Conservation (phyloP, 306 rosid genomes). For the Quercus suber region DNA sequence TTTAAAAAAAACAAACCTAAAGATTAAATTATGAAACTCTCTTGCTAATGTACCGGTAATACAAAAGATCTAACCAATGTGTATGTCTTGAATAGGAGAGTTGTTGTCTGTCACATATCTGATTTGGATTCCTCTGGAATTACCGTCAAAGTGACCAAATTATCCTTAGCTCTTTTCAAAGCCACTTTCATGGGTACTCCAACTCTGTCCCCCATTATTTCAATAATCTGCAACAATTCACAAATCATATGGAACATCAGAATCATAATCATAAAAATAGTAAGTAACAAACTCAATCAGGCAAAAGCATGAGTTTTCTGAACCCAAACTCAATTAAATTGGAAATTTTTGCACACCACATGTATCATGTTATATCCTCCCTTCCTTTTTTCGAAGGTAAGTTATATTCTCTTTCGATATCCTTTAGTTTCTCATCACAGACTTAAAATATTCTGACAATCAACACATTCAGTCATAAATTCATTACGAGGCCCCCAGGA, state of each 20-base stretch:
- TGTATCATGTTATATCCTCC: background rate
- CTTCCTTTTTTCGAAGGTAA: no score
- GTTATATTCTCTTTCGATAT: background rate
- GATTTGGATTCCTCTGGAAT: slow-evolving; percentile 65
- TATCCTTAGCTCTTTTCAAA: slow-evolving; percentile 52
- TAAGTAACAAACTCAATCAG: no score
- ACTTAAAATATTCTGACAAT: background rate
- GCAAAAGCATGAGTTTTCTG: no score
- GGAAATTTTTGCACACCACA: background rate
- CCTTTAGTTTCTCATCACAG: background rate
- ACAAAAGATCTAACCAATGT: no score
- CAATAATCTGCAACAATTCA: slow-evolving; percentile 57
- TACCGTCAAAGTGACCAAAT: slow-evolving; percentile 52
- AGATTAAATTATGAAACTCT: no score
- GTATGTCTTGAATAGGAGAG: no score
- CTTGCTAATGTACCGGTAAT: no score
- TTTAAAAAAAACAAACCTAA: no score
- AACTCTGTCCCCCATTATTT: slow-evolving; percentile 68
- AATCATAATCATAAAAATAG: no score
- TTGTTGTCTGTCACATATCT: background rate
- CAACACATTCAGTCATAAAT: background rate
- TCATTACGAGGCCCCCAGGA: no score
- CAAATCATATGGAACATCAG: background rate
- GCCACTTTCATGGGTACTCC: slow-evolving; percentile 62
- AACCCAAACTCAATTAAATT: no score